Evolutionary conservation across 192 early-diverging fungal genomes (phyloP).

Genomic region (Rhizophagus clarus): DNA sequence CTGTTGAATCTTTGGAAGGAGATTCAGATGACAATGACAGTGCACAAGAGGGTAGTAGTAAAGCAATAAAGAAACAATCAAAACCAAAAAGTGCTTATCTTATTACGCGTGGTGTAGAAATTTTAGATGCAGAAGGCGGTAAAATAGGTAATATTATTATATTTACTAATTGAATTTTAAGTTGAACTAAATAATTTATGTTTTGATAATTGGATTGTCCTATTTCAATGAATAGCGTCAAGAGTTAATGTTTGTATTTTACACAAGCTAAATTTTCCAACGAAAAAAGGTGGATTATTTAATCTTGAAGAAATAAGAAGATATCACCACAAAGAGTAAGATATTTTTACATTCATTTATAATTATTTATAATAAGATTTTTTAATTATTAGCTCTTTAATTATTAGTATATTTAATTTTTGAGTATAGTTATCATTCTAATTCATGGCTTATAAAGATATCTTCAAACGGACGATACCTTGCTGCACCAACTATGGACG

Average conservation of each 20-base stretch:
- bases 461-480: constrained; percentile 86
- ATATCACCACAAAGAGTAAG: constrained; percentile 79
- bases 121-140: constrained; percentile 79
- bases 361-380: not conserved
- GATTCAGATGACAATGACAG: constrained; percentile 31
- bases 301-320: constrained; percentile 74
- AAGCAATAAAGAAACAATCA: constrained; percentile 37
- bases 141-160: constrained; percentile 66
- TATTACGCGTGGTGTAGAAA: constrained; percentile 86
- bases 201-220: not conserved
- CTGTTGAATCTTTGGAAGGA: constrained; percentile 44
- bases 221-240: constrained; percentile 52
- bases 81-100: constrained; percentile 71
- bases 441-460: constrained; percentile 95
- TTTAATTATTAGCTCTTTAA: not conserved
- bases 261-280: constrained; percentile 86
- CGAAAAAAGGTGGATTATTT: constrained; percentile 66
- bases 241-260: constrained; percentile 86
- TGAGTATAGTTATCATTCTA: constrained; percentile 70
- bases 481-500: constrained; percentile 87
- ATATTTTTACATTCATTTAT: constrained; percentile 20
- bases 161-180: no score
- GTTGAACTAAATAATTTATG: constrained; percentile 24
- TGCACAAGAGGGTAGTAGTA: constrained; percentile 37
- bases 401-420: not conserved